These are phyloP conservation scores for Trypanosomatidae sp. DNA, from an alignment of 208 protist genomes.

Conservation along the genomic window DNA sequence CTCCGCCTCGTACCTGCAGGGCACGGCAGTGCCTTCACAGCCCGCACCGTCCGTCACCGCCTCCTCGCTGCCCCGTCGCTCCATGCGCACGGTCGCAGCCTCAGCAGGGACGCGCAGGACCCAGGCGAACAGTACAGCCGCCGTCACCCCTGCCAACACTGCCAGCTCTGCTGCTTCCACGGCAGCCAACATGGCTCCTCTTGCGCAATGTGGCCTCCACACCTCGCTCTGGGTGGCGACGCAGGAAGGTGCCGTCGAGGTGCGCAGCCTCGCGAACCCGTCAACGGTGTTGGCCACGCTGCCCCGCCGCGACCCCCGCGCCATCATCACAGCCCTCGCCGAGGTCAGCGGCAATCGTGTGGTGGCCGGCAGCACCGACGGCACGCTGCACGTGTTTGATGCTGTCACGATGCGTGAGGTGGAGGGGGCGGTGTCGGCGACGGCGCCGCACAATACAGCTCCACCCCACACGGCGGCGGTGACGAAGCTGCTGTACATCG, in stretches of 20 bases:
- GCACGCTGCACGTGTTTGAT: constrained; percentile 50
- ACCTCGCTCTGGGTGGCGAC: constrained; percentile 59
- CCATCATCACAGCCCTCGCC: constrained; percentile 51
- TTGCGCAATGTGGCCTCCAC: constrained; percentile 35
- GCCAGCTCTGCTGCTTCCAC: too few species aligned
- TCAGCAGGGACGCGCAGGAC: too few species aligned
- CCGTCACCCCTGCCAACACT: not conserved
- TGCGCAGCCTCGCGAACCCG: constrained; percentile 48
- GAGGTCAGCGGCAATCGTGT: constrained; percentile 58
- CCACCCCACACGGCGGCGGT: constrained; percentile 59
- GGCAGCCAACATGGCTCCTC: constrained; percentile 33
- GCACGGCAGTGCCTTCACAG: too few species aligned
- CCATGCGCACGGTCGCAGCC: too few species aligned
- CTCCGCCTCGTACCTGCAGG: too few species aligned
- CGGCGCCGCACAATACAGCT: constrained; percentile 19
- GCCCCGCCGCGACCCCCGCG: constrained; percentile 5
- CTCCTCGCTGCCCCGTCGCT: too few species aligned
- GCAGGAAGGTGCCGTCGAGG: constrained; percentile 64
- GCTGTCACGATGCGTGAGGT: constrained; percentile 32
- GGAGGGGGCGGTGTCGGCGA: too few species aligned
- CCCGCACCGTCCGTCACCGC: too few species aligned
- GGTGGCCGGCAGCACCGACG: constrained; percentile 54
- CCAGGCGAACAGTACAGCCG: not conserved
- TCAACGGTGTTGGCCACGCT: constrained; percentile 37
- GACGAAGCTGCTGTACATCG: constrained; percentile 44